A percentile compares a stretch with the other conserved stretches of the same genome.
These are phyloP conservation scores for Scleromitrula shiraiana DNA, from an alignment of 2,329 filamentous ascomycete genomes.

Conservation along the genomic window DNA sequence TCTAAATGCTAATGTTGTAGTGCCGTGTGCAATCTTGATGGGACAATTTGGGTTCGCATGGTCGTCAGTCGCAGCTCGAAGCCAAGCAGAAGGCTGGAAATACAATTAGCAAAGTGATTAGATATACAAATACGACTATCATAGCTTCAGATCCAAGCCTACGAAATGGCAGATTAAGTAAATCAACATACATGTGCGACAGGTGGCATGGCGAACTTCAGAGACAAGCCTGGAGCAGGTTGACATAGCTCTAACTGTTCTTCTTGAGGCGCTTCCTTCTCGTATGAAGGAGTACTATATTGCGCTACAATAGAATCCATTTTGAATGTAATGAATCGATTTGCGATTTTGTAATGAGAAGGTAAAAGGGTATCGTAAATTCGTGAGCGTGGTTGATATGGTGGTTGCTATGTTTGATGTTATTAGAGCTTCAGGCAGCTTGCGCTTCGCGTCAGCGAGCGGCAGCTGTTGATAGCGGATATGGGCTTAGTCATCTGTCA, in stretches of 20 bases:
- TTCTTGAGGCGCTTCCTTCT: conserved; percentile 62
- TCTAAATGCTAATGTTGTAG: conserved; percentile 93
- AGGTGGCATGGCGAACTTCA: conserved; percentile 93
- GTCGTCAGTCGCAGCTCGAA: conserved; percentile 95
- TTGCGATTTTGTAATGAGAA: neutral
- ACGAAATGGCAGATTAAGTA: conserved; percentile 6
- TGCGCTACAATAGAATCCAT: conserved; percentile 94
- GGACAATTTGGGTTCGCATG: conserved; percentile 92
- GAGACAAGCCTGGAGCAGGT: conserved; percentile 65
- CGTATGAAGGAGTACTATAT: conserved; percentile 74
- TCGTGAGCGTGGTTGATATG: neutral
- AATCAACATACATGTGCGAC: conserved; percentile 66
- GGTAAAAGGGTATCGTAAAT: neutral
- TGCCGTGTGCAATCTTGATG: conserved; percentile 99
- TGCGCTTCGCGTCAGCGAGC: conserved; percentile 19
- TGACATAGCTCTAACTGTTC: conserved; percentile 68
- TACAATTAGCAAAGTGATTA: conserved; percentile 60
- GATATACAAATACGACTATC: no score
- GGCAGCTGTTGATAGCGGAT: no score
- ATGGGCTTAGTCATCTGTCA: no score
- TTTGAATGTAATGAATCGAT: conserved; percentile 12
- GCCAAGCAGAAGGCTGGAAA: conserved; percentile 76
- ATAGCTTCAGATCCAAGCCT: conserved; percentile 9
- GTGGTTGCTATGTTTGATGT: no score
- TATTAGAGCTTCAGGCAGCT: conserved; percentile 27